Conservation (phyloP, 257 asterid genomes). For the Dorcoceras hygrometricum region DNA sequence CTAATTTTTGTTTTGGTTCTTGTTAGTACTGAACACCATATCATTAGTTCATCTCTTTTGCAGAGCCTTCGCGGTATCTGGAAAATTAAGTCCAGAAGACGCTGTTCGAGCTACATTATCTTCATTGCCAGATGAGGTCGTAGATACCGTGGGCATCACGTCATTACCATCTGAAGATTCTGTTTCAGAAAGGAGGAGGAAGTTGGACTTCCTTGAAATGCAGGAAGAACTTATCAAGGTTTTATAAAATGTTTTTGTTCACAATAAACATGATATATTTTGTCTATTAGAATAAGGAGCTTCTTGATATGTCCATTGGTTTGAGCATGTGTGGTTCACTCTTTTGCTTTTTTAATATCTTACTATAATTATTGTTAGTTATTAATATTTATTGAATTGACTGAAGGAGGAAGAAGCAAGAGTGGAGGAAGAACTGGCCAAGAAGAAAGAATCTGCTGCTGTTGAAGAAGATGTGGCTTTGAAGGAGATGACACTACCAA, state of each 20-base stretch:
- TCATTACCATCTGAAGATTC: slow-evolving; percentile 89
- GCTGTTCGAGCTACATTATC: slow-evolving; percentile 78
- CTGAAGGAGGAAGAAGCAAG: slow-evolving; percentile 77
- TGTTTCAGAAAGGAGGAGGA: slow-evolving; percentile 84
- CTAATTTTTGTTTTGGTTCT: not conserved
- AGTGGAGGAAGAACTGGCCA: slow-evolving; percentile 51
- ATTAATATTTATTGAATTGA: slow-evolving; percentile 16
- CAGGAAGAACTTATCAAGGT: slow-evolving; percentile 93
- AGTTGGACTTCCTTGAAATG: slow-evolving; percentile 83
- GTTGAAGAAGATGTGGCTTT: slow-evolving; percentile 60
- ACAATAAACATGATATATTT: slow-evolving; percentile 18
- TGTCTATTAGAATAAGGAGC: not conserved
- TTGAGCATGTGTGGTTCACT: not conserved
- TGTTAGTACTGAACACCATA: slow-evolving; percentile 23
- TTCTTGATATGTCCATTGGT: not conserved
- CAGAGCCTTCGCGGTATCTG: slow-evolving; percentile 82
- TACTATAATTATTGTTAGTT: no score
- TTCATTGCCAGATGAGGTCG: slow-evolving; percentile 95
- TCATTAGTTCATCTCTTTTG: slow-evolving; percentile 25
- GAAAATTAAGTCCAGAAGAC: slow-evolving; percentile 78
- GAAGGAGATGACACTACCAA: slow-evolving; percentile 58
- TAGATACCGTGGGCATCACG: slow-evolving; percentile 72
- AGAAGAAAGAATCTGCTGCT: slow-evolving; percentile 42
- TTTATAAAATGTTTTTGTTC: slow-evolving; percentile 20
- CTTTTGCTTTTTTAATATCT: not conserved